A percentile compares a stretch with the other conserved stretches of the same genome.
These are phyloP conservation scores for Aspergillus sp. DNA, from an alignment of 2,329 filamentous ascomycete species.

Conservation along the genomic window DNA sequence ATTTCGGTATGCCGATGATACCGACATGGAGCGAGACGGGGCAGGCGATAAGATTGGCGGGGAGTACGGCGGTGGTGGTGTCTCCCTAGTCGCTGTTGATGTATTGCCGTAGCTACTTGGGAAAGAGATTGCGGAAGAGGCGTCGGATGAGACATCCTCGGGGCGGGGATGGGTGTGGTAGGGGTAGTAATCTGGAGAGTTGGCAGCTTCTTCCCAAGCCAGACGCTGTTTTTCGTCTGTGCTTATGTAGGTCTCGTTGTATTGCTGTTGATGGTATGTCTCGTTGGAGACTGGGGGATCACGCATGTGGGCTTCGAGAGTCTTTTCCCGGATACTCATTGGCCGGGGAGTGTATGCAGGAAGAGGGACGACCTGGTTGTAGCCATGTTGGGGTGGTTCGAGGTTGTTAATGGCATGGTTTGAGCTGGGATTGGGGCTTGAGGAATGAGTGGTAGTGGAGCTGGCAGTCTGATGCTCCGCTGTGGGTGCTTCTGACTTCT, in stretches of 20 bases:
- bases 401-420: not conserved
- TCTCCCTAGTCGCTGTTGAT: conserved; percentile 44
- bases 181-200: not conserved
- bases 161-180: conserved; percentile 5
- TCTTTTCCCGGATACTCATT: conserved; percentile 41
- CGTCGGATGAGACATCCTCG: conserved; percentile 37
- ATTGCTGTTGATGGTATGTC: not conserved
- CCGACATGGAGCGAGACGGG: conserved; percentile 6
- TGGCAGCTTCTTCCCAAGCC: conserved; percentile 20
- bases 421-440: not conserved
- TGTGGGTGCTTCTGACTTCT: not conserved
- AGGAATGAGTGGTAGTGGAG: not conserved
- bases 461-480: not conserved
- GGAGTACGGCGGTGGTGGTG: conserved; percentile 44
- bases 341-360: conserved; percentile 44
- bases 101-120: conserved; percentile 47
- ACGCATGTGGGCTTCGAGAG: conserved; percentile 34
- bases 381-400: conserved; percentile 22
- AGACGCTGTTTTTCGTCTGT: conserved; percentile 34
- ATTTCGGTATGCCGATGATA: not conserved
- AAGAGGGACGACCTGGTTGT: conserved; percentile 35
- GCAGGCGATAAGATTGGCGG: conserved; percentile 16
- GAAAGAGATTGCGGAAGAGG: conserved; percentile 42
- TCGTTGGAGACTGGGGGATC: conserved; percentile 30
- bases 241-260: not conserved